Percentiles rank a stretch among this genome's conserved stretches.
Evolutionary conservation across 306 rosid species (phyloP).

Genomic region (Cicer yamashitae): DNA sequence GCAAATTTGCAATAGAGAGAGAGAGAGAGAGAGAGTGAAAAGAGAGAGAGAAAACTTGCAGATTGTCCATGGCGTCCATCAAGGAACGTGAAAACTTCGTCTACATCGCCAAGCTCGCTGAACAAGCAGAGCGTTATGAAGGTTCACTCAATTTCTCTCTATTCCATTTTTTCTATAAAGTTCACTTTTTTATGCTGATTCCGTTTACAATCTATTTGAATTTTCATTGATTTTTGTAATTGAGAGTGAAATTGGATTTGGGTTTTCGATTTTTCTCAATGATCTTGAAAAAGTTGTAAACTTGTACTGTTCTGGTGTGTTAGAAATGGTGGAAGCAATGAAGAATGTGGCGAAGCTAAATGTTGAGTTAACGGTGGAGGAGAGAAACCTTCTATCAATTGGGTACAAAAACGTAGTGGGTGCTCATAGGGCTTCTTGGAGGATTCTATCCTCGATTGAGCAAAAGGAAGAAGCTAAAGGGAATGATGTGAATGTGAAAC

Average conservation of each 20-base stretch:
- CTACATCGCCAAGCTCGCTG: constrained; percentile 86
- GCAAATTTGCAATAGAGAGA: neutral
- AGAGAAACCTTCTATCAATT: constrained; percentile 65
- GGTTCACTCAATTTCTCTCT: constrained; percentile 49
- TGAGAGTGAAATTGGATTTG: constrained; percentile 5
- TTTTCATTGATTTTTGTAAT: neutral
- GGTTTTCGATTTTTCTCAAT: constrained; percentile 1
- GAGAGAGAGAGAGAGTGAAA: constrained; percentile 18
- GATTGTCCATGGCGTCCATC: constrained; percentile 56
- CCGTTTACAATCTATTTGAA: neutral
- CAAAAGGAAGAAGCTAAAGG: constrained; percentile 65
- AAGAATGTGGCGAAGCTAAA: constrained; percentile 64
- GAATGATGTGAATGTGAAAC: constrained; percentile 55
- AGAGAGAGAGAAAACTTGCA: constrained; percentile 35
- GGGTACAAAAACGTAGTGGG: constrained; percentile 67
- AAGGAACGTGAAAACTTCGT: constrained; percentile 78
- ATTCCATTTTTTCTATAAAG: neutral
- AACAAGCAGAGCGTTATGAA: constrained; percentile 92
- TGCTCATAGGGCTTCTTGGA: constrained; percentile 73
- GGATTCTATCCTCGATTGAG: constrained; percentile 65
- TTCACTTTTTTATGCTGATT: neutral
- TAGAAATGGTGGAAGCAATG: constrained; percentile 76
- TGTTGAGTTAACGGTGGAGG: constrained; percentile 65
- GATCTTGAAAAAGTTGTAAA: neutral
- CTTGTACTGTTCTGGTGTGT: neutral